Base-by-base conservation (phyloP, 2,329 filamentous ascomycete genomes). In the Colletotrichum kahawae region DNA sequence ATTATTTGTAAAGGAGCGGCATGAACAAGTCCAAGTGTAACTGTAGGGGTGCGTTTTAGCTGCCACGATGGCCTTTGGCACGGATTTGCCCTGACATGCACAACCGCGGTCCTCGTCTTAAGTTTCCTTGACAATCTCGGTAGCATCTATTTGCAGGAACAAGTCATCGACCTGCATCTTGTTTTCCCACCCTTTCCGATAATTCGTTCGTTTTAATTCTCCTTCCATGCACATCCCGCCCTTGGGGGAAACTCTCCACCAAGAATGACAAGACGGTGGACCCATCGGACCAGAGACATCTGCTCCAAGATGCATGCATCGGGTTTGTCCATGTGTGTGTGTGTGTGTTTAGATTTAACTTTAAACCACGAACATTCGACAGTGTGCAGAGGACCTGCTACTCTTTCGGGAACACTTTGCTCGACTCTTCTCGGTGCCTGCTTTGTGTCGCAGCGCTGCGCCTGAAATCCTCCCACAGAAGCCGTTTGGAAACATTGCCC, bases 401-500 rank as follows among this genome's bases (percentile, higher is more conserved):
- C 57, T 62, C 48, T 54, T 31, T 51, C 66, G 36, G 57, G 65
- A 51, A 34, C 29, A 54, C 29, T 63, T 69, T 54, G 36, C 24
- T 18, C 33, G 16, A 27, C n/a, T 34, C 66, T 43, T 12, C 13
- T 31, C 48, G 31, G 27, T 31, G 54, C 16, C n/a, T 38, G 48
- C 34, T 59, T 12, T 24, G n/a, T 38, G 5, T 67, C 24, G 33
- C 51, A 29, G 18, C 13, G 14, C 62, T 29, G 29, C 16, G 54
- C 70, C 56, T 38, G 43, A 69, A 24, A 73, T 54, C 31, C 38
- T 71, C 62, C 68, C 72, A 43, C 48, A 60, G 56, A 67, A 67
- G n/a, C 54, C 27, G 72, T 57, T 75, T 63, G 36, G 68, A 71
- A 75, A 75, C 68, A 63, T 38, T 56, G 54, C 60, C 54, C 31